A percentile compares a stretch with the other conserved stretches of the same genome.
phyloP scores from a whole-genome alignment of 257 asterid genomes.

The Plantago ovata region DNA sequence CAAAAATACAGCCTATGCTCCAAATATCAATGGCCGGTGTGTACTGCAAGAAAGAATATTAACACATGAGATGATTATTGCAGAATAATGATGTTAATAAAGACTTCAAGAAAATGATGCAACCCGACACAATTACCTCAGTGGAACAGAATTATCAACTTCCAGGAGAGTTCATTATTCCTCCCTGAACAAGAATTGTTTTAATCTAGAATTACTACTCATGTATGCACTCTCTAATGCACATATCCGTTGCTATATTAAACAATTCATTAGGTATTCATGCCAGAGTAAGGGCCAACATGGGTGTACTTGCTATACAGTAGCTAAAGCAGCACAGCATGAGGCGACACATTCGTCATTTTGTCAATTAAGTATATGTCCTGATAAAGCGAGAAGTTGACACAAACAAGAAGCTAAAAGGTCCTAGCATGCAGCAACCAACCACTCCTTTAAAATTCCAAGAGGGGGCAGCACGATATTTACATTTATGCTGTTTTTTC shows the following conservation, averaged over 20 bases:
- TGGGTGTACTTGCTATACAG: background rate
- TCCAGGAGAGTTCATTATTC: slow-evolving; percentile 84
- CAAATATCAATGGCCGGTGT: slow-evolving; percentile 94
- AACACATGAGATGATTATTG: slow-evolving; percentile 23
- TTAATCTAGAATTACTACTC: slow-evolving; percentile 70
- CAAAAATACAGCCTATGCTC: slow-evolving; percentile 91
- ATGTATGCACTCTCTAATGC: slow-evolving; percentile 38
- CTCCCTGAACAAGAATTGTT: slow-evolving; percentile 86
- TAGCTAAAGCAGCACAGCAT: slow-evolving; percentile 11
- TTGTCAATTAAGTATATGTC: slow-evolving; percentile 6
- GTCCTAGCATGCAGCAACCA: slow-evolving; percentile 4
- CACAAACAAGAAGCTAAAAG: slow-evolving; percentile 9
- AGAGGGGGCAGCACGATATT: background rate
- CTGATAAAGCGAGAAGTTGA: background rate
- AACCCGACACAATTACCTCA: slow-evolving; percentile 70
- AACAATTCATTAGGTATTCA: slow-evolving; percentile 3
- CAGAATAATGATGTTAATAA: slow-evolving; percentile 17
- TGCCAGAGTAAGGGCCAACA: slow-evolving; percentile 10
- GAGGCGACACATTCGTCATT: slow-evolving; percentile 6
- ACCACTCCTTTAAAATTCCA: too few species aligned
- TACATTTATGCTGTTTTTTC: background rate
- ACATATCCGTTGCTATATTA: slow-evolving; percentile 19
- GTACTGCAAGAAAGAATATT: slow-evolving; percentile 53
- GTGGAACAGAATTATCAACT: slow-evolving; percentile 76
- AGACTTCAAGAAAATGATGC: slow-evolving; percentile 31